Evolutionary conservation across 73 alveolate species (phyloP).

Genomic region (Symbiodinium pilosum): DNA sequence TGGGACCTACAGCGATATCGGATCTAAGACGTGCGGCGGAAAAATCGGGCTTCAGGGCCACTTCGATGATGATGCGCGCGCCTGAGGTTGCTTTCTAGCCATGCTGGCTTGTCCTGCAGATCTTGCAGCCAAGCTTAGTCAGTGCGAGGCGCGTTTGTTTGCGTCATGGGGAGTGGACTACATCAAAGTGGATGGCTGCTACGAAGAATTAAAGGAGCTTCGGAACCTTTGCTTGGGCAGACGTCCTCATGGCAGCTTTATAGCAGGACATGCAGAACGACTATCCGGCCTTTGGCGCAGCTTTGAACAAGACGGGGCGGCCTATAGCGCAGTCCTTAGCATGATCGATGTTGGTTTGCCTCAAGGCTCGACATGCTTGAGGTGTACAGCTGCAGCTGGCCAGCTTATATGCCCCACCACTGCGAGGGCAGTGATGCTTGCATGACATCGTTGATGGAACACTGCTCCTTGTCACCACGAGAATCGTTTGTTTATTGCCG

Average conservation of each 20-base stretch:
- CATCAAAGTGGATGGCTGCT: slow-evolving; percentile 95
- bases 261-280: slow-evolving; percentile 53
- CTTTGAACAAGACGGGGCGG: slow-evolving; percentile 58
- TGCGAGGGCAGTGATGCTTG: slow-evolving; percentile 70
- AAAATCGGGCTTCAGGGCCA: slow-evolving; percentile 96
- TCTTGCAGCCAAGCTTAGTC: background rate
- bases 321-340: slow-evolving; percentile 13
- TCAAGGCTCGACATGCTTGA: background rate
- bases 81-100: background rate
- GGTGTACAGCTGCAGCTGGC: slow-evolving; percentile 94
- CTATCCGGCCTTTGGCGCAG: slow-evolving; percentile 85
- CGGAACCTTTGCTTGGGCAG: background rate
- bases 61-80: slow-evolving; percentile 16
- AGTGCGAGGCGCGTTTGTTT: slow-evolving; percentile 24
- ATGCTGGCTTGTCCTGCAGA: too few relatives aligned
- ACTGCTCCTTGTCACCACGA: background rate
- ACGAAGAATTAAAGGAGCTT: slow-evolving; percentile 25
- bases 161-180: slow-evolving; percentile 98
- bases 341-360: background rate
- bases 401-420: slow-evolving; percentile 66
- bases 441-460: slow-evolving; percentile 57
- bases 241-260: too few relatives aligned
- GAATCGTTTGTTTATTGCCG: background rate
- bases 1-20: slow-evolving; percentile 98
- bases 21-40: slow-evolving; percentile 97